phyloP scores from a whole-genome alignment of 345 rosid species.

The Hypericum androsaemum region DNA sequence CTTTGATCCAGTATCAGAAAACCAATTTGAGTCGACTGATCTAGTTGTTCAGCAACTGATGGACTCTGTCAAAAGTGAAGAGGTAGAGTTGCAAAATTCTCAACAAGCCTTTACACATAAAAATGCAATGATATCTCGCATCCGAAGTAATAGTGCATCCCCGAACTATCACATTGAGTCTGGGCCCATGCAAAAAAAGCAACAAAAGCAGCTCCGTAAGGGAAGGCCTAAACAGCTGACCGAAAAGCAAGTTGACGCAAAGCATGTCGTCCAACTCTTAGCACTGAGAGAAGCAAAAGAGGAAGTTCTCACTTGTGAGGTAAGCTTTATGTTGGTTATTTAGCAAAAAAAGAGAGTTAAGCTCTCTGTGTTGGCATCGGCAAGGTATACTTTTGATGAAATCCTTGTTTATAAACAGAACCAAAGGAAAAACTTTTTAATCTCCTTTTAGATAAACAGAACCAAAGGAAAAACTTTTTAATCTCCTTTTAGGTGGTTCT shows the following conservation, averaged over 20 bases:
- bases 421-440: not conserved
- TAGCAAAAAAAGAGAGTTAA: no score
- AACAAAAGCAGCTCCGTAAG: slow-evolving; percentile 30
- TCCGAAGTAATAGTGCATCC: slow-evolving; percentile 36
- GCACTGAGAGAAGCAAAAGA: slow-evolving; percentile 60
- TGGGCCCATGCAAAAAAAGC: slow-evolving; percentile 45
- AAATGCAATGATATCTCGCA: slow-evolving; percentile 44
- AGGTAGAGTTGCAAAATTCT: slow-evolving; percentile 30
- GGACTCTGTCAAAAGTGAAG: slow-evolving; percentile 40
- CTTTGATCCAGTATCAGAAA: slow-evolving; percentile 20
- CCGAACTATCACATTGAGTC: slow-evolving; percentile 36
- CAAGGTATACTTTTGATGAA: not conserved
- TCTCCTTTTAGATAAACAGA: not conserved
- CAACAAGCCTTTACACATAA: slow-evolving; percentile 39
- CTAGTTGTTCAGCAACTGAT: slow-evolving; percentile 28
- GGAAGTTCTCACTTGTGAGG: slow-evolving; percentile 69
- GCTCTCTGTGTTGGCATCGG: not conserved
- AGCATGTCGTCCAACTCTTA: slow-evolving; percentile 44
- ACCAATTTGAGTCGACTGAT: slow-evolving; percentile 32
- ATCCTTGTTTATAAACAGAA: no score
- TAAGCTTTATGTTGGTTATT: slow-evolving; percentile 9
- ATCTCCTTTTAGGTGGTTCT: not conserved
- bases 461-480: not conserved
- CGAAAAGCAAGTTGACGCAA: slow-evolving; percentile 45
- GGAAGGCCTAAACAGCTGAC: slow-evolving; percentile 43